Evolutionary conservation across 2,329 filamentous ascomycete genomes (phyloP).

Genomic region (Colletotrichum salicis): DNA sequence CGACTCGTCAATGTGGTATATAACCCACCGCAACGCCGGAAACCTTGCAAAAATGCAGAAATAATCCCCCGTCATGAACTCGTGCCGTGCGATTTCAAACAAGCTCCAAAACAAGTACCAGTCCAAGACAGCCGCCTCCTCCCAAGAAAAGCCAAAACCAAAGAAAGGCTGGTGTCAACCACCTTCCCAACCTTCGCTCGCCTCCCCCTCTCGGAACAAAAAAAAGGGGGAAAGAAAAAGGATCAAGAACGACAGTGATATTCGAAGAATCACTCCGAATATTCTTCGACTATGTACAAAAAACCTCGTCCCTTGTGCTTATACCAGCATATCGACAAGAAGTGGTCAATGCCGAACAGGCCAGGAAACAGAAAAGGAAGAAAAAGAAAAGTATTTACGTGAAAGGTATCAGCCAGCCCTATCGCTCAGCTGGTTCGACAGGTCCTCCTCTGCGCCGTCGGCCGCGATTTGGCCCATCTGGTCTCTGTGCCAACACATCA

Average conservation of each 20-base stretch:
- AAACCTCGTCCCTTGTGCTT: not conserved
- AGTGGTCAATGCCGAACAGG: not conserved
- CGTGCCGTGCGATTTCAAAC: slow-evolving; percentile 4
- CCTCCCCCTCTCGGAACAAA: not conserved
- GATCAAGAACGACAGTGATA: not conserved
- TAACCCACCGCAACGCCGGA: slow-evolving; percentile 34
- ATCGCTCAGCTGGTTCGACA: not conserved
- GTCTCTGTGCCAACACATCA: slow-evolving; percentile 85
- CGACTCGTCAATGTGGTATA: slow-evolving; percentile 36
- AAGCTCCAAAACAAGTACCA: slow-evolving; percentile 1
- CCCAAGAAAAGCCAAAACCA: not conserved
- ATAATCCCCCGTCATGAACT: slow-evolving; percentile 25
- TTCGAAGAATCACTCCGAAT: not conserved
- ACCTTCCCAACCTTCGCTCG: not conserved
- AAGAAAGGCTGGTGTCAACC: not conserved
- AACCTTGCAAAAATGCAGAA: slow-evolving; percentile 22
- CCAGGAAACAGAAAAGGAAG: not conserved
- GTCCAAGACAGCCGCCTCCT: slow-evolving; percentile 17
- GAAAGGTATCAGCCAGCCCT: not conserved
- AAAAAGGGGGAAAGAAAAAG: not conserved
- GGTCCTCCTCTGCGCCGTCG: slow-evolving; percentile 73
- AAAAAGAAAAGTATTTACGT: slow-evolving; percentile 21
- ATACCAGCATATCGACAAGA: not conserved
- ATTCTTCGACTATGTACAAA: slow-evolving; percentile 28
- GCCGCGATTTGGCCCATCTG: slow-evolving; percentile 84